These are phyloP conservation scores for Vitis hybrid DNA, from an alignment of 177 flowering plant species.

Conservation along the genomic window DNA sequence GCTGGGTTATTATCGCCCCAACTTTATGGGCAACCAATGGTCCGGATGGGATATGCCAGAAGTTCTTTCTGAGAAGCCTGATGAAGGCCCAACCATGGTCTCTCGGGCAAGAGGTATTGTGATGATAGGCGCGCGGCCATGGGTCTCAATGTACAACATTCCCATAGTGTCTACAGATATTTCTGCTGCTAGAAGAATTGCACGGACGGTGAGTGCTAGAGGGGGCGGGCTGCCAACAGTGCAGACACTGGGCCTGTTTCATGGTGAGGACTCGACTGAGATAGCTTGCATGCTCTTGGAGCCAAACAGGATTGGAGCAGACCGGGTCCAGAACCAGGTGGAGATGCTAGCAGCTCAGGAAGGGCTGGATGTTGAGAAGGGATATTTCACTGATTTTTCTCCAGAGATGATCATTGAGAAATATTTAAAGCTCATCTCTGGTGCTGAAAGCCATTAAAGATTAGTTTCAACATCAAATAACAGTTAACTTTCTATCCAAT, in stretches of 20 bases:
- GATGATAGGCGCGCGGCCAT: constrained; percentile 56
- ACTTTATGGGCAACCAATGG: constrained; percentile 58
- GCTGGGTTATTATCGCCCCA: constrained; percentile 56
- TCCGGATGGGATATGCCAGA: constrained; percentile 54
- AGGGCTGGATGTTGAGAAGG: constrained; percentile 64
- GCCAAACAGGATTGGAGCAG: constrained; percentile 59
- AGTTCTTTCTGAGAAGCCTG: constrained; percentile 41
- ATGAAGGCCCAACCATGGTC: constrained; percentile 48
- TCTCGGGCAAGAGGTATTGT: constrained; percentile 45
- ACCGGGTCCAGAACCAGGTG: constrained; percentile 49
- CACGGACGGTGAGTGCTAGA: constrained; percentile 61
- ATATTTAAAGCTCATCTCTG: constrained; percentile 33
- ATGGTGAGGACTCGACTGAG: constrained; percentile 62
- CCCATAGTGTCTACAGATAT: constrained; percentile 57
- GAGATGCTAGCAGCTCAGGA: constrained; percentile 55
- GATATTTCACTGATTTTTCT: constrained; percentile 63
- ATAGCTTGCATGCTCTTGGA: constrained; percentile 68
- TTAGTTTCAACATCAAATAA: no score
- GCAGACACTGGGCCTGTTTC: constrained; percentile 56
- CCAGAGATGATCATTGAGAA: constrained; percentile 38
- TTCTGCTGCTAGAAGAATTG: constrained; percentile 41
- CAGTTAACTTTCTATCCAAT: no score
- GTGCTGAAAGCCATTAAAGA: constrained; percentile 8
- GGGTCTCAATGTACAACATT: constrained; percentile 58
- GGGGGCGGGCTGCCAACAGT: constrained; percentile 76